A percentile compares a stretch with the other conserved stretches of the same genome.
These are phyloP conservation scores for Colletotrichum lini DNA, from an alignment of 2,329 filamentous ascomycete species.

Conservation along the genomic window DNA sequence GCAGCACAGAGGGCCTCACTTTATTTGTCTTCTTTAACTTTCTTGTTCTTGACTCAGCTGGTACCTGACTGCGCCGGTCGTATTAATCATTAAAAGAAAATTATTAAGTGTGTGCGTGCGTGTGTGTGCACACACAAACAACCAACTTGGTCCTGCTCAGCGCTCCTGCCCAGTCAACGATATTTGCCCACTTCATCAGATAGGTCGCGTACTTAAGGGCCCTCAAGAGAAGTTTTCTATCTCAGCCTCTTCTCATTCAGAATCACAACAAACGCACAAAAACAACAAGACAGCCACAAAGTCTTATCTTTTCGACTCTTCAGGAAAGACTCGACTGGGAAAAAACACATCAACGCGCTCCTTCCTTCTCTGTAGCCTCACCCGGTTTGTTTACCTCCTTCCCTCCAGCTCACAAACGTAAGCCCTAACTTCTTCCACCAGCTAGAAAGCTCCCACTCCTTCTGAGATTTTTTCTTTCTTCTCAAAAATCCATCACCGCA, in stretches of 20 bases:
- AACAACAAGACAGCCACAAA: not conserved
- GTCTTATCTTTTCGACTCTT: constrained; percentile 25
- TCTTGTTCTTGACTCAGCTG: constrained; percentile 42
- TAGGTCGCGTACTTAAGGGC: constrained; percentile 8
- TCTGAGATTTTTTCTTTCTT: constrained; percentile 7
- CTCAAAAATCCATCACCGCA: not conserved
- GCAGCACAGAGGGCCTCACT: constrained; percentile 18
- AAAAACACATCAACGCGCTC: constrained; percentile 3
- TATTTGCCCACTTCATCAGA: not conserved
- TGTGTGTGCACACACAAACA: not conserved
- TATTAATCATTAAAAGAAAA: constrained; percentile 28
- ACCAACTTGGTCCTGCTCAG: constrained; percentile 6
- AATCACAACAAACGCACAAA: not conserved
- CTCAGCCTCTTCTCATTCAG: not conserved
- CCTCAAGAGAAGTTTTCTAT: not conserved
- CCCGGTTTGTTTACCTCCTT: constrained; percentile 29
- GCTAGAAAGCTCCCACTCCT: constrained; percentile 3
- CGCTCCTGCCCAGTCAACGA: constrained; percentile 2
- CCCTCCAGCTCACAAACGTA: constrained; percentile 8
- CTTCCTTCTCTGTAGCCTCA: constrained; percentile 18
- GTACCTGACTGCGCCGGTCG: constrained; percentile 37
- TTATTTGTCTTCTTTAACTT: constrained; percentile 24
- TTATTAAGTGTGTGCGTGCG: not conserved
- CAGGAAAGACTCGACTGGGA: constrained; percentile 30
- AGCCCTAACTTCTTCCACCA: constrained; percentile 19